Evolutionary conservation across 2,329 filamentous ascomycete genomes (phyloP).

Genomic region (Fusarium hainanense): DNA sequence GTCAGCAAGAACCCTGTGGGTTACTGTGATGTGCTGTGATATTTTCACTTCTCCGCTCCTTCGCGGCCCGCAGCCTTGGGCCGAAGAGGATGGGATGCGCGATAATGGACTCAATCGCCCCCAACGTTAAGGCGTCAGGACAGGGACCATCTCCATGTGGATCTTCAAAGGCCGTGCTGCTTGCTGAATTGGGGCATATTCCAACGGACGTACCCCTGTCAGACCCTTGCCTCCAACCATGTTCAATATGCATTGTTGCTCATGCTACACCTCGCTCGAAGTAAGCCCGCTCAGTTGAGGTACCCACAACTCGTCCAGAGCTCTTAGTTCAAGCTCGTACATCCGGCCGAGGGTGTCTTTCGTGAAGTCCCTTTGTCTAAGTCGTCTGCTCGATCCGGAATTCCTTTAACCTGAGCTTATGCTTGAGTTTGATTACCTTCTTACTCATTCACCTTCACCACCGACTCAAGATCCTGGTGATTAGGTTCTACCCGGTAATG

Average conservation of each 20-base stretch:
- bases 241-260: conserved; percentile 42
- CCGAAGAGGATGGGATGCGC: conserved; percentile 8
- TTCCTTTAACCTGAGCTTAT: conserved; percentile 20
- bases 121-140: conserved; percentile 20
- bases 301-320: conserved; percentile 36
- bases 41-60: conserved; percentile 34
- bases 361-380: conserved; percentile 30
- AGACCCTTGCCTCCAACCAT: conserved; percentile 24
- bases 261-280: conserved; percentile 25
- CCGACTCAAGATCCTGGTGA: conserved; percentile 21
- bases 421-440: conserved; percentile 30
- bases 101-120: conserved; percentile 15
- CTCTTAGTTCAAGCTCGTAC: conserved; percentile 38
- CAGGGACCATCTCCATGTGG: conserved; percentile 26
- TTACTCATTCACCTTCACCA: conserved; percentile 6
- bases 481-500: conserved; percentile 12
- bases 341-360: conserved; percentile 29
- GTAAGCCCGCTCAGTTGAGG: conserved; percentile 29
- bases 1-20: conserved; percentile 27
- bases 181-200: conserved; percentile 37
- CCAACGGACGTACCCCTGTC: conserved; percentile 31
- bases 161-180: conserved; percentile 35
- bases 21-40: conserved; percentile 25
- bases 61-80: conserved; percentile 20
- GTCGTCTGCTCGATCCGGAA: conserved; percentile 14